Evolutionary conservation across 1,284 basidiomycete genomes (phyloP).

Genomic region (Cutaneotrichosporon cyanovorans): DNA sequence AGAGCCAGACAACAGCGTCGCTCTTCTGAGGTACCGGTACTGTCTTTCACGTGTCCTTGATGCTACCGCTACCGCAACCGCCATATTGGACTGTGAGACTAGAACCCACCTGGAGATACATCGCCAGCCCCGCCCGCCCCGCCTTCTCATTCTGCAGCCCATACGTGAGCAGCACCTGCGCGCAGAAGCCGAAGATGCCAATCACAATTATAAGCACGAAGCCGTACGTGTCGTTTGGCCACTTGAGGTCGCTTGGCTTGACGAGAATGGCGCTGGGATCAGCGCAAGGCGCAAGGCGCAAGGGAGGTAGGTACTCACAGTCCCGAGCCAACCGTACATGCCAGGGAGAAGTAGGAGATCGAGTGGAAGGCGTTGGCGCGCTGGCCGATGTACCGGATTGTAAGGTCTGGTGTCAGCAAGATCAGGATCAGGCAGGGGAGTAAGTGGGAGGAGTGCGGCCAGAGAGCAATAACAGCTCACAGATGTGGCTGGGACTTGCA

Average conservation of each 20-base stretch:
- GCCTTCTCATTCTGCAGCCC: slow-evolving; percentile 46
- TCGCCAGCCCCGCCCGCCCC: slow-evolving; percentile 42
- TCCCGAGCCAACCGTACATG: slow-evolving; percentile 55
- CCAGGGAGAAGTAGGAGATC: slow-evolving; percentile 60
- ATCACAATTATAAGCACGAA: slow-evolving; percentile 39
- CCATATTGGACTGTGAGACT: no score
- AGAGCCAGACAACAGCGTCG: no score
- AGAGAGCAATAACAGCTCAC: no score
- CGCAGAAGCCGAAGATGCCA: slow-evolving; percentile 55
- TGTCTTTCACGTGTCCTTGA: no score
- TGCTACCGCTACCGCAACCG: no score
- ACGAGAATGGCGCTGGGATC: slow-evolving; percentile 17
- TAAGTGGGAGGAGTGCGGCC: no score
- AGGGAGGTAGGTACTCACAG: slow-evolving; percentile 33
- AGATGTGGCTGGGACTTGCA: no score
- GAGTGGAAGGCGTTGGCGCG: slow-evolving; percentile 66
- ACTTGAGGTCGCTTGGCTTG: slow-evolving; percentile 7
- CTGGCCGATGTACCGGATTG: slow-evolving; percentile 63
- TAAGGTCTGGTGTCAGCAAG: slow-evolving; percentile 50
- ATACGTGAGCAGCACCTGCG: slow-evolving; percentile 50
- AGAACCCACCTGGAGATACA: slow-evolving; percentile 45
- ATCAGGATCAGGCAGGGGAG: no score
- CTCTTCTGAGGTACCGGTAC: no score
- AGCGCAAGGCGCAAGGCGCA: not conserved
- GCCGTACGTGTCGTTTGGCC: slow-evolving; percentile 10